A percentile compares a stretch with the other conserved stretches of the same genome.
Conservation (phyloP, 2,329 filamentous ascomycete species). For the Trichoderma atroviride region DNA sequence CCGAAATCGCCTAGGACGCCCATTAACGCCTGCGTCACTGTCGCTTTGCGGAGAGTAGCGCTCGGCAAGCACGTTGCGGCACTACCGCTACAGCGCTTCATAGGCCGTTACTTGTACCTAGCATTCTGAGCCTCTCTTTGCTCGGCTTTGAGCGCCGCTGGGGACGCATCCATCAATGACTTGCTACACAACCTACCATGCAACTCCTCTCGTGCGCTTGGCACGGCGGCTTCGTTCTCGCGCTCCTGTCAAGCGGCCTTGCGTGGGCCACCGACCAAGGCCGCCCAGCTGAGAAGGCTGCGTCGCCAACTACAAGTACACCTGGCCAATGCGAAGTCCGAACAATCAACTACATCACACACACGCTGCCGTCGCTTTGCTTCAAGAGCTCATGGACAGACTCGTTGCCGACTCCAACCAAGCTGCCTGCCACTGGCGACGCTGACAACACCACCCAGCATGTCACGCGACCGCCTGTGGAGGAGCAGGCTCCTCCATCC, state of each 20-base stretch:
- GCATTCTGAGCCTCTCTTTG: neutral
- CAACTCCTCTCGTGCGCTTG: slow-evolving; percentile 15
- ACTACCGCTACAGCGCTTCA: neutral
- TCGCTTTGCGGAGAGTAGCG: slow-evolving; percentile 1
- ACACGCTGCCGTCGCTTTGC: slow-evolving; percentile 75
- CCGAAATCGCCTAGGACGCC: neutral
- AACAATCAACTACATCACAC: slow-evolving; percentile 81
- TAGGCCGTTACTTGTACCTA: neutral
- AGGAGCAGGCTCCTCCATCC: slow-evolving; percentile 10
- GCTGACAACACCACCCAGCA: neutral
- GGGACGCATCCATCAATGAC: slow-evolving; percentile 6
- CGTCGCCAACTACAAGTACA: neutral
- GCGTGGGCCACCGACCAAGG: slow-evolving; percentile 10
- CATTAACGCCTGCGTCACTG: neutral
- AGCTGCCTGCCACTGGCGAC: neutral
- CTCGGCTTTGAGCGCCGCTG: neutral
- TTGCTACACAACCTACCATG: slow-evolving; percentile 14
- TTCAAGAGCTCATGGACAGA: slow-evolving; percentile 63
- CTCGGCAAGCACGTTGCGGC: neutral
- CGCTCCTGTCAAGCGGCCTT: neutral
- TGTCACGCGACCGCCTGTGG: neutral
- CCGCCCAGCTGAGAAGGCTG: neutral
- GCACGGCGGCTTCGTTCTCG: slow-evolving; percentile 5
- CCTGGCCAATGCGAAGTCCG: slow-evolving; percentile 53
- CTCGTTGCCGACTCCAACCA: slow-evolving; percentile 30